Conservation (phyloP, 805 yeast genomes). For the Pichia cephalocereana region DNA sequence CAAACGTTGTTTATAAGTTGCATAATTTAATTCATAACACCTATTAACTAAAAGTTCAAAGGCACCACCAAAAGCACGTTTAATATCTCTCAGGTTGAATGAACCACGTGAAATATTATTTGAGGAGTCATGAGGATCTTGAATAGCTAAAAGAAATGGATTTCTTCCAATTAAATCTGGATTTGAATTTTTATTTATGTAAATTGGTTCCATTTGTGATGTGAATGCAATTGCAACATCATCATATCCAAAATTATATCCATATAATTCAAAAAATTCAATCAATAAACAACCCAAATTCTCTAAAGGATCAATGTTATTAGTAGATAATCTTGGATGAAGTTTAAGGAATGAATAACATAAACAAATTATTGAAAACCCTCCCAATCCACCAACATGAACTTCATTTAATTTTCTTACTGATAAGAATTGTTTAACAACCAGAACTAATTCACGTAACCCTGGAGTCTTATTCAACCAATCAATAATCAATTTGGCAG, state of each 20-base stretch:
- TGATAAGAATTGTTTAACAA: constrained; percentile 76
- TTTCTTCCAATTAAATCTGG: constrained; percentile 35
- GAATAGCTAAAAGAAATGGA: constrained; percentile 62
- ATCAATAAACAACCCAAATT: constrained; percentile 81
- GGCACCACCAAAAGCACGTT: constrained; percentile 84
- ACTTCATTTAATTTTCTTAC: constrained; percentile 76
- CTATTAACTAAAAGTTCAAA: constrained; percentile 65
- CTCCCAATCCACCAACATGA: constrained; percentile 91
- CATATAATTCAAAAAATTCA: constrained; percentile 89
- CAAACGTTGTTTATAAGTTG: constrained; percentile 55
- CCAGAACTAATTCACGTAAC: constrained; percentile 68
- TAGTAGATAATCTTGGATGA: constrained; percentile 70
- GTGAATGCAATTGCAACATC: constrained; percentile 57
- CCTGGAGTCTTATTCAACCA: constrained; percentile 77
- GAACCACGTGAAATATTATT: constrained; percentile 85
- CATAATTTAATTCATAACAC: constrained; percentile 62
- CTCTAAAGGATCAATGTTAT: constrained; percentile 55
- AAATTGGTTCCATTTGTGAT: constrained; percentile 44
- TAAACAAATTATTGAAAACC: constrained; percentile 84
- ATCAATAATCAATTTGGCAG: constrained; percentile 64
- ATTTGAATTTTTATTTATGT: constrained; percentile 44
- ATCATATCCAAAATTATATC: constrained; percentile 81
- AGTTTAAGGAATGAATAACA: constrained; percentile 67
- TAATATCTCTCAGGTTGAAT: constrained; percentile 67
- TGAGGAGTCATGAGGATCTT: constrained; percentile 78